These are phyloP conservation scores for Saturnispora zaruensis DNA, from an alignment of 805 yeast genomes.

Conservation along the genomic window DNA sequence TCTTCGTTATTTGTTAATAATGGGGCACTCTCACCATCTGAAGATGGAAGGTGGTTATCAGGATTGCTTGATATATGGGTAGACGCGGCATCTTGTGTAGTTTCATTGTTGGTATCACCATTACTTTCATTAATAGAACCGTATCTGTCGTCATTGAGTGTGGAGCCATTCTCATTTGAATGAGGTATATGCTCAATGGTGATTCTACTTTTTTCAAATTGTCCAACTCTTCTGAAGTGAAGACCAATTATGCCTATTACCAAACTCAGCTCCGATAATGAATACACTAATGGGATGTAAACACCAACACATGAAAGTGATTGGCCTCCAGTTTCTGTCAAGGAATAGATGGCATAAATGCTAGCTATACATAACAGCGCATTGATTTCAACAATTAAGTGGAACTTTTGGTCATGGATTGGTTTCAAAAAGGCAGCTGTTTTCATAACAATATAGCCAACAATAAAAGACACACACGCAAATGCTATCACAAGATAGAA, in stretches of 20 bases:
- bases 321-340: conserved; percentile 45
- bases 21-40: conserved; percentile 7
- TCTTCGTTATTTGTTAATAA: conserved; percentile 12
- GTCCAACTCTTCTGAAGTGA: conserved; percentile 32
- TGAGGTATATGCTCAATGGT: conserved; percentile 19
- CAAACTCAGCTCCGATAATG: conserved; percentile 3
- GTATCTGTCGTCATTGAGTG: not conserved
- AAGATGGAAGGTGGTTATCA: not conserved
- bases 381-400: conserved; percentile 46
- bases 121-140: conserved; percentile 5
- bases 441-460: conserved; percentile 51
- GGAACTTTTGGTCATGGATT: conserved; percentile 51
- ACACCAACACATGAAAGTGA: conserved; percentile 26
- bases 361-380: conserved; percentile 49
- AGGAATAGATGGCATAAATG: conserved; percentile 37
- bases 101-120: conserved; percentile 8
- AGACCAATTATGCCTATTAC: conserved; percentile 38
- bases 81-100: not conserved
- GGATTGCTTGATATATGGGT: not conserved
- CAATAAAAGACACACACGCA: conserved; percentile 39
- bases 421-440: conserved; percentile 37
- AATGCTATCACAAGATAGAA: conserved; percentile 41
- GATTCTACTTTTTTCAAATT: conserved; percentile 15
- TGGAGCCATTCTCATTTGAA: conserved; percentile 8
- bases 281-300: conserved; percentile 3